phyloP scores from a whole-genome alignment of 768 basidiomycete genomes.

The Leccinum fibrillosum region DNA sequence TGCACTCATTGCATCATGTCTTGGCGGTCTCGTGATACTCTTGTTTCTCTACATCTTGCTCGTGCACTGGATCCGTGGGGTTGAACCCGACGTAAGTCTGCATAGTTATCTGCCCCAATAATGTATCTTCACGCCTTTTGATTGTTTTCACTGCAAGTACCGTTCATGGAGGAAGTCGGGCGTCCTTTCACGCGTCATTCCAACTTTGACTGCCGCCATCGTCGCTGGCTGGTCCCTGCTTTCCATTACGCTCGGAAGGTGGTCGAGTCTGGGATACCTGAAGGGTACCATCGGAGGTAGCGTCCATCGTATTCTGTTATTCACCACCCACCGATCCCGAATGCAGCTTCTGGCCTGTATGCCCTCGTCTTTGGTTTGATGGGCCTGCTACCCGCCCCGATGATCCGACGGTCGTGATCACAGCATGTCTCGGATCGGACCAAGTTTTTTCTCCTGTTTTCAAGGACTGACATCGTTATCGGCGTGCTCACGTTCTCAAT shows the following conservation, averaged over 20 bases:
- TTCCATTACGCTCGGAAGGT: slow-evolving; percentile 60
- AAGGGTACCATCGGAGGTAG: slow-evolving; percentile 62
- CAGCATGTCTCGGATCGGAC: slow-evolving; percentile 26
- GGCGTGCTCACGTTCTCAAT: not conserved
- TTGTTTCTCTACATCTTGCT: slow-evolving; percentile 74
- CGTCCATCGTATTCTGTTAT: slow-evolving; percentile 1
- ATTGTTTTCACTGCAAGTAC: slow-evolving; percentile 44
- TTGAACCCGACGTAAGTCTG: slow-evolving; percentile 62
- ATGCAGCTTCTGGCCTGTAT: slow-evolving; percentile 64
- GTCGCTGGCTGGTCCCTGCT: slow-evolving; percentile 67
- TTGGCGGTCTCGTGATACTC: slow-evolving; percentile 57
- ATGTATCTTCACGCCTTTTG: not conserved
- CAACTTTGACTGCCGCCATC: slow-evolving; percentile 65
- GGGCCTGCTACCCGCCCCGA: slow-evolving; percentile 67
- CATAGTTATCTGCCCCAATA: not conserved
- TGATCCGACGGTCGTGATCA: slow-evolving; percentile 43
- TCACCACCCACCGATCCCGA: slow-evolving; percentile 1
- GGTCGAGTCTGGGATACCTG: slow-evolving; percentile 62
- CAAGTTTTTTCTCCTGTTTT: not conserved
- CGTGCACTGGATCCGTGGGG: slow-evolving; percentile 63
- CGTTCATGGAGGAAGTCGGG: slow-evolving; percentile 72
- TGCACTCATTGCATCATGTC: slow-evolving; percentile 50
- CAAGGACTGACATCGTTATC: not conserved
- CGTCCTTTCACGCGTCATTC: slow-evolving; percentile 64
- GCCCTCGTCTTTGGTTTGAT: slow-evolving; percentile 70